A percentile compares a stretch with the other conserved stretches of the same genome.
These are phyloP conservation scores for Amorphotheca resinae DNA, from an alignment of 495 filamentous ascomycete species.

Conservation along the genomic window DNA sequence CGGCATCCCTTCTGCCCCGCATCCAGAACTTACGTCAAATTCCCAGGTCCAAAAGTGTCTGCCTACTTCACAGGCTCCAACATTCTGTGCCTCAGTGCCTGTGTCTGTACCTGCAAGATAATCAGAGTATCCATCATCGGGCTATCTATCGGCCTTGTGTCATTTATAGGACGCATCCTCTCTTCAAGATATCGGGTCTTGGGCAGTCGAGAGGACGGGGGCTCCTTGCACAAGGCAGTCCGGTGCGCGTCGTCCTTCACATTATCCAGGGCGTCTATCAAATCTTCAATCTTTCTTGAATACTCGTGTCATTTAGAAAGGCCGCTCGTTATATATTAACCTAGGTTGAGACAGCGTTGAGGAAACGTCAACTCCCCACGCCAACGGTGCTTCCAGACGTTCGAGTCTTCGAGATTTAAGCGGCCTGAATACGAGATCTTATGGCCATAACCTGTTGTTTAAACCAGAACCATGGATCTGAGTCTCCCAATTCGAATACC, in stretches of 20 bases:
- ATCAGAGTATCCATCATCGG: background rate
- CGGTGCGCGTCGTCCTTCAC: background rate
- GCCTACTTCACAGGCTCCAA: background rate
- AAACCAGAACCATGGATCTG: conserved; percentile 28
- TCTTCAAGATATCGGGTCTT: background rate
- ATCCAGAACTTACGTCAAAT: background rate
- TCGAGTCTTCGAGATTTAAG: too few relatives aligned
- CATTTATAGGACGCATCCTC: background rate
- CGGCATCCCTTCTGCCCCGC: too few relatives aligned
- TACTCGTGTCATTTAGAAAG: too few relatives aligned
- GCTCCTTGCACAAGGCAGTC: background rate
- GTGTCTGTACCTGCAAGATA: background rate
- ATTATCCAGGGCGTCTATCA: background rate
- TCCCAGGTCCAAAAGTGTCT: background rate
- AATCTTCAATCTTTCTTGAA: background rate
- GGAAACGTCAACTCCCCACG: too few relatives aligned
- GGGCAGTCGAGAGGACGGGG: background rate
- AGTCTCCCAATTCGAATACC: conserved; percentile 32
- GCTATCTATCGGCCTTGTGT: background rate
- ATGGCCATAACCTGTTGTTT: conserved; percentile 8
- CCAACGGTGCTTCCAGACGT: too few relatives aligned
- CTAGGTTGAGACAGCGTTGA: too few relatives aligned
- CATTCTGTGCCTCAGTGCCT: background rate
- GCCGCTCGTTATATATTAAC: too few relatives aligned
- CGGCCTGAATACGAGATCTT: too few relatives aligned